Evolutionary conservation across 768 basidiomycete genomes (phyloP).

Genomic region (Lactarius hengduanensis): DNA sequence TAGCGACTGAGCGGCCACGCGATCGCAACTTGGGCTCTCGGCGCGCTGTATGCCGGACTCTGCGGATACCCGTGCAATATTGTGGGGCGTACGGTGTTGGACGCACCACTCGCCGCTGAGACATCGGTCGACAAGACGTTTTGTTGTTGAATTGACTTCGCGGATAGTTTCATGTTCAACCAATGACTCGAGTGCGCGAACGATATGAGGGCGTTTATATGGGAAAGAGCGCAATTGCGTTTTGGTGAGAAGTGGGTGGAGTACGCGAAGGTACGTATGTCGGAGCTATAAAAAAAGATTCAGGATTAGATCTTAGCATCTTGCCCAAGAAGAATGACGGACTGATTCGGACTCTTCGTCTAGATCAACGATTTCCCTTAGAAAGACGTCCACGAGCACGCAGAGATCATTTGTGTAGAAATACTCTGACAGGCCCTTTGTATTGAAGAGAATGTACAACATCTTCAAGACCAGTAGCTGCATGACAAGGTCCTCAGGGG

Average conservation of each 20-base stretch:
- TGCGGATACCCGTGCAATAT: conserved; percentile 5
- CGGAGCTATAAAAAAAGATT: conserved; percentile 55
- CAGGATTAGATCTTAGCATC: background rate
- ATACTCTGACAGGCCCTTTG: conserved; percentile 88
- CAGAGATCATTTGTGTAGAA: conserved; percentile 98
- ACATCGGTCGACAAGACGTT: conserved; percentile 89
- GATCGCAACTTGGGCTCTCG: conserved; percentile 34
- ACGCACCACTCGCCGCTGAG: conserved; percentile 86
- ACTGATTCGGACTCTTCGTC: conserved; percentile 95
- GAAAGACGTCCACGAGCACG: conserved; percentile 95
- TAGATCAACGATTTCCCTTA: conserved; percentile 89
- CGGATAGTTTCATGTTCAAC: conserved; percentile 71
- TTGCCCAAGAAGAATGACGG: conserved; percentile 34
- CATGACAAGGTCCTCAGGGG: conserved; percentile 91
- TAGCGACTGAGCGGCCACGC: conserved; percentile 33
- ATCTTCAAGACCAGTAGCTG: conserved; percentile 92
- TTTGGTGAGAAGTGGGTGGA: conserved; percentile 92
- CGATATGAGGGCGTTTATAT: conserved; percentile 91
- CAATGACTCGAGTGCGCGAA: conserved; percentile 76
- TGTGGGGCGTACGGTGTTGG: conserved; percentile 49
- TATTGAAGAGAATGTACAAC: conserved; percentile 92
- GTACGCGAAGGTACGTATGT: conserved; percentile 94
- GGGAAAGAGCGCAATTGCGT: conserved; percentile 83
- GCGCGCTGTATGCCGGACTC: conserved; percentile 30
- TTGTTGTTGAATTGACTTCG: conserved; percentile 84